These are phyloP conservation scores for Ensete ventricosum DNA, from an alignment of 176 grass and related monocot species.

Conservation along the genomic window DNA sequence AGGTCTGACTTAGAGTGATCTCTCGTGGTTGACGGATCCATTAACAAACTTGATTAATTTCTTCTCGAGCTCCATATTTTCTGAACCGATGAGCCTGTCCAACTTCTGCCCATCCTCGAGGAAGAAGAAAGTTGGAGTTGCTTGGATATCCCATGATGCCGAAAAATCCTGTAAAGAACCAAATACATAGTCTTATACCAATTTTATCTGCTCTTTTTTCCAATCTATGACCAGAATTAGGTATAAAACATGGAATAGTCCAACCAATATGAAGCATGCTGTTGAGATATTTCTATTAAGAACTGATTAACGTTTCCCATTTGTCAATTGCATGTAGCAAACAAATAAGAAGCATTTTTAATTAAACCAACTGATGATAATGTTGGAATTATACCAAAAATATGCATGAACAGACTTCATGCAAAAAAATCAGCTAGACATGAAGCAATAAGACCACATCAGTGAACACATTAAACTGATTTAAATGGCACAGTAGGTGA, in stretches of 20 bases:
- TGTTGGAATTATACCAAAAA: no score
- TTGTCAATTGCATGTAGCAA: no score
- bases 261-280: neutral
- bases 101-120: slow-evolving; percentile 43
- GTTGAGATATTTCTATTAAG: no score
- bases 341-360: no score
- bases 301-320: no score
- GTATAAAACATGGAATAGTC: neutral
- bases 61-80: slow-evolving; percentile 46
- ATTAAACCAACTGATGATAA: no score
- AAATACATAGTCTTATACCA: neutral
- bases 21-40: neutral
- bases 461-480: no score
- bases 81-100: slow-evolving; percentile 53
- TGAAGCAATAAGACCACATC: no score
- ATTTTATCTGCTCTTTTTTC: neutral
- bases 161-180: slow-evolving; percentile 40
- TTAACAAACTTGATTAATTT: slow-evolving; percentile 33
- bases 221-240: neutral
- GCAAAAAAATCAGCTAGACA: no score
- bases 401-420: no score
- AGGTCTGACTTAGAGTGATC: neutral
- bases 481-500: no score
- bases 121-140: slow-evolving; percentile 79
- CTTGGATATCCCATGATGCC: slow-evolving; percentile 36